A percentile compares a stretch with the other conserved stretches of the same genome.
These are phyloP conservation scores for Penicillium sp. DNA, from an alignment of 2,329 filamentous ascomycete genomes.

Conservation along the genomic window DNA sequence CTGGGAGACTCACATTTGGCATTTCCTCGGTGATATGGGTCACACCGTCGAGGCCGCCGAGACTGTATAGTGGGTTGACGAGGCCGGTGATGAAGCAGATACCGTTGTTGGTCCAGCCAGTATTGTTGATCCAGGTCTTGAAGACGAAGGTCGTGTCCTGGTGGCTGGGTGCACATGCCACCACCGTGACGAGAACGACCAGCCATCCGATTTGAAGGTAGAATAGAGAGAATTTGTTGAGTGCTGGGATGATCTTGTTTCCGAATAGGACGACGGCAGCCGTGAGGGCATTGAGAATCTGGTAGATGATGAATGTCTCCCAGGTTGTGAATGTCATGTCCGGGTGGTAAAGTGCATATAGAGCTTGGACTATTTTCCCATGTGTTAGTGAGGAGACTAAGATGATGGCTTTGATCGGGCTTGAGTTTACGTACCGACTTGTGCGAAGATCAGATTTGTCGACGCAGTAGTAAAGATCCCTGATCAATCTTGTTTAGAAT, in stretches of 20 bases:
- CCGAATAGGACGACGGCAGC: slow-evolving; percentile 52
- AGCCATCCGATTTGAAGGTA: slow-evolving; percentile 53
- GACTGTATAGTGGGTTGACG: slow-evolving; percentile 51
- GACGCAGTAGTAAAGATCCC: slow-evolving; percentile 6
- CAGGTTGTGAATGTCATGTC: slow-evolving; percentile 47
- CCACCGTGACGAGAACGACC: slow-evolving; percentile 51
- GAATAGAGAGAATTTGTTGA: slow-evolving; percentile 50
- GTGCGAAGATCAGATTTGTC: slow-evolving; percentile 3
- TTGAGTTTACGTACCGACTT: not conserved
- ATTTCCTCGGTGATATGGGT: slow-evolving; percentile 57
- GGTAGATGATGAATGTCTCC: slow-evolving; percentile 50
- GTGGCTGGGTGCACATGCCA: slow-evolving; percentile 49
- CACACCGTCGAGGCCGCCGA: slow-evolving; percentile 52
- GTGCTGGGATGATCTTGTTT: slow-evolving; percentile 46
- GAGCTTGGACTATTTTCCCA: slow-evolving; percentile 21
- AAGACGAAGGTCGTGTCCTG: slow-evolving; percentile 54
- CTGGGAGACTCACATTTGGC: slow-evolving; percentile 45
- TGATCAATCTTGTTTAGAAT: not conserved
- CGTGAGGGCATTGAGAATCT: slow-evolving; percentile 46
- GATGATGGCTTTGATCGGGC: not conserved
- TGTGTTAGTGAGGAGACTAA: not conserved
- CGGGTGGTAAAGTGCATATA: slow-evolving; percentile 46
- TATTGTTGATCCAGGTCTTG: slow-evolving; percentile 55
- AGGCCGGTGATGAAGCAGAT: slow-evolving; percentile 56
- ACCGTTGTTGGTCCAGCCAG: slow-evolving; percentile 53